A percentile compares a stretch with the other conserved stretches of the same genome.
phyloP scores from a whole-genome alignment of 2,329 filamentous ascomycete species.

The Diaporthe capsici region DNA sequence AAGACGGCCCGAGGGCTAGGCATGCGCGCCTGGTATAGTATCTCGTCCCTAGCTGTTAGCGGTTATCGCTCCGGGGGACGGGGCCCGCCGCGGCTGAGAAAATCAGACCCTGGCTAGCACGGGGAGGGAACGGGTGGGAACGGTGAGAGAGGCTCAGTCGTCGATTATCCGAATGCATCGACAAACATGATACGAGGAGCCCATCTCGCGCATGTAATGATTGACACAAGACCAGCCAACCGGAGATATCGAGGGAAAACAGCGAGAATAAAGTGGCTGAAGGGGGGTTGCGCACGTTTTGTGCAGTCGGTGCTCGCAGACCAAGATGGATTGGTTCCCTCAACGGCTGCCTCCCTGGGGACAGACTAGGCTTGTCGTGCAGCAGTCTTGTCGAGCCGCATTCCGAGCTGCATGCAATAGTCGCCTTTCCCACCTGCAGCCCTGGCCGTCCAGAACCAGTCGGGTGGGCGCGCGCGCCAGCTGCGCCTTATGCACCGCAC shows the following conservation, averaged over 20 bases:
- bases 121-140: neutral
- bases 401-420: constrained; percentile 33
- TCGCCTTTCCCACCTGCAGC: constrained; percentile 17
- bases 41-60: constrained; percentile 24
- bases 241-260: neutral
- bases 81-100: constrained; percentile 21
- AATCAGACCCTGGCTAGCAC: neutral
- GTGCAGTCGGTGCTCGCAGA: neutral
- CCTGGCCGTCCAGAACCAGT: constrained; percentile 7
- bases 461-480: neutral
- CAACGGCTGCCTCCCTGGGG: constrained; percentile 7
- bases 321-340: neutral
- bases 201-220: neutral
- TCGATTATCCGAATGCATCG: neutral
- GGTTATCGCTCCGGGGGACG: constrained; percentile 14
- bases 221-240: neutral
- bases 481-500: neutral
- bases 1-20: constrained; percentile 3
- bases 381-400: constrained; percentile 12
- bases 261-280: neutral
- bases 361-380: neutral
- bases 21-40: constrained; percentile 6
- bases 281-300: neutral
- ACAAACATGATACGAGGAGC: constrained; percentile 7
- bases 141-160: constrained; percentile 8